Evolutionary conservation across 768 basidiomycete species (phyloP), one percentile per base, ranked within the genome.

Genomic region (Nidularia pulvinata): DNA sequence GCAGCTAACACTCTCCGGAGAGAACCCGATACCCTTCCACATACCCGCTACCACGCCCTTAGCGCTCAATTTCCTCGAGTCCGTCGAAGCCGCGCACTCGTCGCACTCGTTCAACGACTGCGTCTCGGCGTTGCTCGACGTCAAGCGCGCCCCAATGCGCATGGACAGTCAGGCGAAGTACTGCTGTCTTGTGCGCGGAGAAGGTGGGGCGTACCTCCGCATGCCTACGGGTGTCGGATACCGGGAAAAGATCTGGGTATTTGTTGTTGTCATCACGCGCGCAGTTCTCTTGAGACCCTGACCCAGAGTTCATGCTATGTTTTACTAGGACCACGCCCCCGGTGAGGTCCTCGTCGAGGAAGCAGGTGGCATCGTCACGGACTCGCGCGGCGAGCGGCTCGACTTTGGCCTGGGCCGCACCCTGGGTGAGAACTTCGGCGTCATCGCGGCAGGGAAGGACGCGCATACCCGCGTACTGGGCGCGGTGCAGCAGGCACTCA

Each of bases 101-200:
- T 90, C 93, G n/a, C 91, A 95, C 55, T 83, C 85, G 2, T 89
- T 93, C 69, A 94, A 89, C 63, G 83, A 83, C 34, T 79, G 78
- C 19, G 88, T 98, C 35, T 85, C 90, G 0, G 62, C 79, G 33
- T 60, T 86, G 4, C 74, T 98, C 25, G 80, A 80, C 1, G 80
- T 97, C 51, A 84, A 84, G 14, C 73, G 80, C 1, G 65, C 79
- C 0, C 86, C 91, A 7, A 76, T 85, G 13, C 79, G 93, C 16
- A 97, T 98, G 95, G 96, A 98, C 67, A 92, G 89, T 65, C 95
- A 98, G 68, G 94, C 95, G 1, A 99, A 98, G 71, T 98, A 98
- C 60, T 84, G 88, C 33, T 86, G 87, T 62, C 81, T 98, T 11
- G 85, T 86, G 4, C 75, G 95, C 42, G 94, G 95, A 0, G 90